Conservation (phyloP, 768 basidiomycete species). For the Pulveroboletus sp. region DNA sequence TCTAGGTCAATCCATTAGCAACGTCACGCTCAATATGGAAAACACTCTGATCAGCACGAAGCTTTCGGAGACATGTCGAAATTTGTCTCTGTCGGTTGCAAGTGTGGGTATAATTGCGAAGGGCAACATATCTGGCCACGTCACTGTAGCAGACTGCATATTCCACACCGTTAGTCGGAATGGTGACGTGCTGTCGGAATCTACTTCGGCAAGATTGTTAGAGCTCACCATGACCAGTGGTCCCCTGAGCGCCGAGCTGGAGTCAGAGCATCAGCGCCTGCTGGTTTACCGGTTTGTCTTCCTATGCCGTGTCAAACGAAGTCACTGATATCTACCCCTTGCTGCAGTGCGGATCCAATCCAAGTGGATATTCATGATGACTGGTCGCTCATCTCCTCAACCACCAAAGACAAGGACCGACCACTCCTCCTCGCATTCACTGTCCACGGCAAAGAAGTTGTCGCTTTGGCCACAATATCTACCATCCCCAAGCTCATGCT, state of each 20-base stretch:
- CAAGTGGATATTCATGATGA: conserved; percentile 76
- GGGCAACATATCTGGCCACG: conserved; percentile 69
- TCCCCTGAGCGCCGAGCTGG: conserved; percentile 58
- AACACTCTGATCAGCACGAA: conserved; percentile 65
- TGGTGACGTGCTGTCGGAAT: conserved; percentile 38
- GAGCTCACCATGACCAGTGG: conserved; percentile 77
- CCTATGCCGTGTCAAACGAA: not conserved
- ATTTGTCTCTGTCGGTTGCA: conserved; percentile 65
- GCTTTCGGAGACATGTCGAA: conserved; percentile 57
- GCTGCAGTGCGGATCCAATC: conserved; percentile 70
- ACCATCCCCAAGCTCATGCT: conserved; percentile 77
- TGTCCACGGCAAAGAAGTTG: conserved; percentile 66
- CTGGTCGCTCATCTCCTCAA: conserved; percentile 58
- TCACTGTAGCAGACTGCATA: conserved; percentile 63
- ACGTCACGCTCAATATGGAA: conserved; percentile 60
- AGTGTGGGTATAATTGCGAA: conserved; percentile 54
- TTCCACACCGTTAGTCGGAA: conserved; percentile 72
- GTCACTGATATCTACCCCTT: conserved; percentile 1
- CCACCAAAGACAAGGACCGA: conserved; percentile 39
- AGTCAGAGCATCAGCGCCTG: conserved; percentile 75
- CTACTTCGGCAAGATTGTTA: conserved; percentile 50
- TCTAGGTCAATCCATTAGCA: conserved; percentile 83
- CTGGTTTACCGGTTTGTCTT: conserved; percentile 68
- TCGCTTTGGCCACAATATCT: conserved; percentile 65
- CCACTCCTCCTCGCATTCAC: conserved; percentile 73